Base-by-base conservation (phyloP, 2,329 filamentous ascomycete genomes). In the Talaromyces atroroseus region DNA sequence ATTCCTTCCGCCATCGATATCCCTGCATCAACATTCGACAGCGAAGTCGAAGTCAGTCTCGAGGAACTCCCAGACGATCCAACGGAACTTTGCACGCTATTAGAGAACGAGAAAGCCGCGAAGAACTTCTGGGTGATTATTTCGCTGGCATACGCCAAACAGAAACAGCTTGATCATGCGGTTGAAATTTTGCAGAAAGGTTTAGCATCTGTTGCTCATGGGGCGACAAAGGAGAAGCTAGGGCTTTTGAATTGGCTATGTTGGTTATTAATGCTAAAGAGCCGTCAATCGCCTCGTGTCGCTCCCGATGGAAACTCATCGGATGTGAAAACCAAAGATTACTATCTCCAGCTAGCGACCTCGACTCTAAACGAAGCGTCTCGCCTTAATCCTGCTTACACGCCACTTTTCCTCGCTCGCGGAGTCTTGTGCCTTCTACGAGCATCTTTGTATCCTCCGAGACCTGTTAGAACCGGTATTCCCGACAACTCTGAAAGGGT, bases 41-140 rank as follows among this genome's bases (percentile, higher is more conserved):
- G 80, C 60, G 82, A 85, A 64, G 94, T 99, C 71, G 94, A 97
- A 76, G 90, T 99, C 66, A 90, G 95, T 69, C 84, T 97, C 54
- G 88, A 92, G 69, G 90, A 92, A 62, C 85, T 96, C 40, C 84
- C 92, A 59, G 94, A 97, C 71, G 94, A 97, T 69, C 90, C 90
- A 20, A 96, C 89, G 48, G 94, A 99, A 76, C 82, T 99, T 5
- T 99, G 94, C 72, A 94, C 90, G 29, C 82, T 99, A 51, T 85
- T 99, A 61, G 92, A 99, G 76, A 95, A 94, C 68, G 95, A 99
- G 73, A 86, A 87, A 67, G 92, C 91, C 16, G 88, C 90, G 38
- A 91, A 92, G 66, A 90, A 87, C 52, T 95, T 95, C 64, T 99
- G 95, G 95, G 92, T 99, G 80, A 92, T 90, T n/a, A 94, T 97